These are phyloP conservation scores for Spizellomyces sp. DNA, from an alignment of 192 early-diverging fungal species.

Conservation along the genomic window DNA sequence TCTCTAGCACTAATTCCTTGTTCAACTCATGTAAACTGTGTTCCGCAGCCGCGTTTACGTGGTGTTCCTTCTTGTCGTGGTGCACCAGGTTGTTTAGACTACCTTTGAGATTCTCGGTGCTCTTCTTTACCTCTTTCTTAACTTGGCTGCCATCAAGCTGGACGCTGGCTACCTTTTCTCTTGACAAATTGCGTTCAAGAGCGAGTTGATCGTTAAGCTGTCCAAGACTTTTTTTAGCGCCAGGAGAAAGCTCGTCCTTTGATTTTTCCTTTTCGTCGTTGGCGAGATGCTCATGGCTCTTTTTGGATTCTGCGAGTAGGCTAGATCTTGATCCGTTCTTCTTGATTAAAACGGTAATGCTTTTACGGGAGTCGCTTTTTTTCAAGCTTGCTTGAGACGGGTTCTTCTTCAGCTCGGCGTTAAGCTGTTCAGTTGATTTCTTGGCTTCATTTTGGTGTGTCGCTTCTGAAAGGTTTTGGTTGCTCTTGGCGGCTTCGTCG, in stretches of 20 bases:
- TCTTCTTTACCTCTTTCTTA: not conserved
- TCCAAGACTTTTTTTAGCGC: conserved; percentile 8
- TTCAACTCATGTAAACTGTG: conserved; percentile 17
- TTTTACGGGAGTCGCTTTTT: conserved; percentile 10
- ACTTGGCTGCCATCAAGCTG: not conserved
- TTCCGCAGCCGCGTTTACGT: conserved; percentile 3
- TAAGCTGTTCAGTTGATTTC: too few species aligned
- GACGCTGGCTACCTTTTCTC: conserved; percentile 15
- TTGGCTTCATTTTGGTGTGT: too few species aligned
- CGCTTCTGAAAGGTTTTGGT: too few species aligned
- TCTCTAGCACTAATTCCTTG: not conserved
- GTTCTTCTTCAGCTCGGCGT: not conserved
- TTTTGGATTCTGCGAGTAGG: not conserved
- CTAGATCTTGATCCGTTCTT: not conserved
- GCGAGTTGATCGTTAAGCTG: conserved; percentile 24
- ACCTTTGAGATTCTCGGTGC: not conserved
- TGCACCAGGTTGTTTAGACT: not conserved
- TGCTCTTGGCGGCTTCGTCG: not conserved
- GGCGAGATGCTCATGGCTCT: not conserved
- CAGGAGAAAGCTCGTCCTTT: conserved; percentile 11
- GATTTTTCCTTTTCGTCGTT: conserved; percentile 14
- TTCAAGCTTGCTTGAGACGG: conserved; percentile 1
- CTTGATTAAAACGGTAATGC: not conserved
- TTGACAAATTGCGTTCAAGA: conserved; percentile 10
- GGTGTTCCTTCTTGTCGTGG: not conserved